Evolutionary conservation across 192 early-diverging fungal species (phyloP).

Genomic region (Funneliformis geosporum): DNA sequence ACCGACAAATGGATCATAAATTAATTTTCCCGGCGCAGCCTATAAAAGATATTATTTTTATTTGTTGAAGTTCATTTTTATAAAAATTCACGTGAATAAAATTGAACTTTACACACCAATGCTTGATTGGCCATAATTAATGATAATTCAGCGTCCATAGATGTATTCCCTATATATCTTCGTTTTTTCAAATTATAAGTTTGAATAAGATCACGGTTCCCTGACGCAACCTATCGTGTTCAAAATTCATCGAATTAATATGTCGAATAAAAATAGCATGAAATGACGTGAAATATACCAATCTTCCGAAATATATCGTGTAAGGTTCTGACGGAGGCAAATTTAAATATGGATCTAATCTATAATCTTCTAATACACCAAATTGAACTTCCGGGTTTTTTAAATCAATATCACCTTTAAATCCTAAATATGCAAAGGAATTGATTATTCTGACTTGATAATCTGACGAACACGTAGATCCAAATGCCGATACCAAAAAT

Average conservation of each 20-base stretch:
- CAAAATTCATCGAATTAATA: background rate
- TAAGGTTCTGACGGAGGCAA: conserved; percentile 35
- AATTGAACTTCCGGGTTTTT: conserved; percentile 79
- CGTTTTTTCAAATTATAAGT: conserved; percentile 94
- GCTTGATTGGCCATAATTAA: conserved; percentile 97
- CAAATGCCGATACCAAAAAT: conserved; percentile 77
- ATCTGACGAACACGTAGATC: conserved; percentile 65
- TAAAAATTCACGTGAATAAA: background rate
- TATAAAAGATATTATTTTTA: conserved; percentile 14
- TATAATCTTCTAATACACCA: conserved; percentile 78
- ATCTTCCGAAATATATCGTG: conserved; percentile 69
- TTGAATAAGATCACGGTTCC: conserved; percentile 73
- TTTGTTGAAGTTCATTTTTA: no score
- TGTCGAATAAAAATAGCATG: background rate
- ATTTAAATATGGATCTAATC: conserved; percentile 50
- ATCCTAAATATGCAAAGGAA: conserved; percentile 82
- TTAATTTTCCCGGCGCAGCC: conserved; percentile 68
- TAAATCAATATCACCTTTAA: conserved; percentile 80
- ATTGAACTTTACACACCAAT: conserved; percentile 63
- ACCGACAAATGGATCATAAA: conserved; percentile 97
- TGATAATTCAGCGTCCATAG: conserved; percentile 98
- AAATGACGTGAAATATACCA: conserved; percentile 41
- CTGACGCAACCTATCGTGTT: conserved; percentile 54
- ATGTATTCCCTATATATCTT: conserved; percentile 91
- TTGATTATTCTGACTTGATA: conserved; percentile 83